phyloP scores from a whole-genome alignment of 177 flowering plant species.

The Tripterygium wilfordii region DNA sequence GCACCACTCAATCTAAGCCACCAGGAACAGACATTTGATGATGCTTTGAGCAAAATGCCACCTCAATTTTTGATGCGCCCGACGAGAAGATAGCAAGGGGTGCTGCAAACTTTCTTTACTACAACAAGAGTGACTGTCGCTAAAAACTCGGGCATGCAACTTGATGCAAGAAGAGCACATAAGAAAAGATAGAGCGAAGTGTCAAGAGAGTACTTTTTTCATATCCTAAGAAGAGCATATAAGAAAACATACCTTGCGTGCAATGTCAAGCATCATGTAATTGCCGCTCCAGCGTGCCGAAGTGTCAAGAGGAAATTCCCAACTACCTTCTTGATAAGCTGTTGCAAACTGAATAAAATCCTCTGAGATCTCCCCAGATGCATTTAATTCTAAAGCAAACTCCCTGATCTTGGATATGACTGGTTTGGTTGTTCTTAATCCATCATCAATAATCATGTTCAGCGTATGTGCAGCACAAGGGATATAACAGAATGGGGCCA shows the following conservation, averaged over 20 bases:
- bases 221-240: too few species aligned
- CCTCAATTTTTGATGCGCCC: too few species aligned
- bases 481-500: conserved; percentile 64
- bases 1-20: too few species aligned
- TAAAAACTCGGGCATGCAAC: too few species aligned
- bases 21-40: too few species aligned
- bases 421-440: conserved; percentile 61
- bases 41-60: too few species aligned
- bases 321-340: conserved; percentile 75
- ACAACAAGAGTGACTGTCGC: too few species aligned
- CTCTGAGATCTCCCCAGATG: conserved; percentile 53
- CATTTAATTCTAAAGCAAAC: conserved; percentile 72
- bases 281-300: conserved; percentile 88
- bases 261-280: conserved; percentile 85
- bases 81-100: too few species aligned
- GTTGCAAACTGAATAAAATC: conserved; percentile 57
- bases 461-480: conserved; percentile 94
- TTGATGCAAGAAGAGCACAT: too few species aligned
- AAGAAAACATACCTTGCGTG: conserved; percentile 89
- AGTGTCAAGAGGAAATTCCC: conserved; percentile 83
- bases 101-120: too few species aligned
- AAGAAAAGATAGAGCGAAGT: too few species aligned
- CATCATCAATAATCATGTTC: conserved; percentile 76
- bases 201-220: too few species aligned
- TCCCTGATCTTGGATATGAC: conserved; percentile 66